These are phyloP conservation scores for Orbilia javanica DNA, from an alignment of 2,329 filamentous ascomycete species.

Conservation along the genomic window DNA sequence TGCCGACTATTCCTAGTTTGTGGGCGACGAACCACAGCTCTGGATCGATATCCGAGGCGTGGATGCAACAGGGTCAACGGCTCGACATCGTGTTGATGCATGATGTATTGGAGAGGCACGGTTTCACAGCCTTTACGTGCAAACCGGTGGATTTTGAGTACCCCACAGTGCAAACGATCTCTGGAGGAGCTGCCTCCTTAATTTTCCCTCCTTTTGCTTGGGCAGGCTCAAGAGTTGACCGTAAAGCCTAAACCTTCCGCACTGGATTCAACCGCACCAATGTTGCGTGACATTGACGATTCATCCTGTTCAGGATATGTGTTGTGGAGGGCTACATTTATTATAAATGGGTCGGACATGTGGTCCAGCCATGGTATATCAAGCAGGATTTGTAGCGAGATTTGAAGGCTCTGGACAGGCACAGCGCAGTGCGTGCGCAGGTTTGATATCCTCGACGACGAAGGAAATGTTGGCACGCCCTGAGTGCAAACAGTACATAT, in stretches of 20 bases:
- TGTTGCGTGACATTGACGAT: slow-evolving; percentile 27
- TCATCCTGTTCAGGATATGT: slow-evolving; percentile 49
- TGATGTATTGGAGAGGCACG: neutral
- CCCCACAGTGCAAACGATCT: neutral
- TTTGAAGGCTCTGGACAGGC: slow-evolving; percentile 1
- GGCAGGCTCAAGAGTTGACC: neutral
- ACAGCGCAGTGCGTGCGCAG: slow-evolving; percentile 2
- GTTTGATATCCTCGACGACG: neutral
- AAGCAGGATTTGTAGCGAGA: slow-evolving; percentile 7
- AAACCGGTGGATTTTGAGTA: no score
- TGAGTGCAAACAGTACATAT: neutral
- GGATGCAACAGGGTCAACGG: slow-evolving; percentile 7
- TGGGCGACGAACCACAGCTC: slow-evolving; percentile 25
- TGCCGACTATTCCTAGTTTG: slow-evolving; percentile 21
- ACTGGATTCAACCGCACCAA: slow-evolving; percentile 30
- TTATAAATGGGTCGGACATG: neutral
- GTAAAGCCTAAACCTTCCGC: slow-evolving; percentile 25
- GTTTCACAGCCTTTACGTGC: no score
- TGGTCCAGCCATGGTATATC: neutral
- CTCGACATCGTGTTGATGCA: neutral
- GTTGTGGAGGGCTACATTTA: slow-evolving; percentile 21
- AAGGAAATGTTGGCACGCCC: neutral
- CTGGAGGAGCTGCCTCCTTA: neutral
- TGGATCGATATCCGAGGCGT: slow-evolving; percentile 14
- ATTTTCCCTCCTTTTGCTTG: neutral